phyloP scores from a whole-genome alignment of 495 filamentous ascomycete species.

The Xylaria grammica region DNA sequence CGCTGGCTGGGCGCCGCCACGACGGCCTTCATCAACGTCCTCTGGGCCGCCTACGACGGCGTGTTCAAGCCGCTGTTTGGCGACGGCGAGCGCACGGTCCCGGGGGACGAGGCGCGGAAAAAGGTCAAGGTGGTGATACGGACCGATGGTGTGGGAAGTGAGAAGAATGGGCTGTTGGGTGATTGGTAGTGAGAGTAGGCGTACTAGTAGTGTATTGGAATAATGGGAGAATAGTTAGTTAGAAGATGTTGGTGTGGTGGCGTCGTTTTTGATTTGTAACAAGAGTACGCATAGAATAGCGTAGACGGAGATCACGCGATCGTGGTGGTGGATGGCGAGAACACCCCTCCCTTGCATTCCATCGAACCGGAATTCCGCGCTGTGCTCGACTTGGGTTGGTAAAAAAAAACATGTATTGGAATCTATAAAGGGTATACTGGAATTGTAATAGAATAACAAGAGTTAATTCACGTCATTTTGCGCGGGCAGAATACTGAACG shows the following conservation, averaged over 20 bases:
- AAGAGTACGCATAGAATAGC: background rate
- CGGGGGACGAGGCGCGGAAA: constrained; percentile 24
- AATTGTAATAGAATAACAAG: background rate
- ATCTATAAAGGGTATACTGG: background rate
- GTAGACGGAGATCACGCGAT: constrained; percentile 20
- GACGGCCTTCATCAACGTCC: constrained; percentile 52
- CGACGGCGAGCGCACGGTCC: constrained; percentile 81
- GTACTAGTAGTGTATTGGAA: background rate
- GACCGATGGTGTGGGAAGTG: constrained; percentile 1
- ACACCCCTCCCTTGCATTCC: constrained; percentile 2
- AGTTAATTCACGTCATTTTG: background rate
- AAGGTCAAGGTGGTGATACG: constrained; percentile 9
- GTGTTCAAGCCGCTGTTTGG: constrained; percentile 74
- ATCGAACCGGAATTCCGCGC: background rate
- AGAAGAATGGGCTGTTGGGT: constrained; percentile 16
- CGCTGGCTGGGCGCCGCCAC: constrained; percentile 63
- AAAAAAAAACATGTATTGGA: background rate
- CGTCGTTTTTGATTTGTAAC: constrained; percentile 15
- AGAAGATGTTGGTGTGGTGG: too few species aligned
- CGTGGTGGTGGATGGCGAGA: constrained; percentile 18
- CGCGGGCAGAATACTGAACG: background rate
- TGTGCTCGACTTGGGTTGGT: background rate
- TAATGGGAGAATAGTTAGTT: too few species aligned
- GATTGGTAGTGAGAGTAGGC: constrained; percentile 13
- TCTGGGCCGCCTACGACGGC: constrained; percentile 80